Evolutionary conservation across 2,329 filamentous ascomycete species (phyloP), one percentile per base, ranked within the genome.

Genomic region (Microcyclosporella mali): DNA sequence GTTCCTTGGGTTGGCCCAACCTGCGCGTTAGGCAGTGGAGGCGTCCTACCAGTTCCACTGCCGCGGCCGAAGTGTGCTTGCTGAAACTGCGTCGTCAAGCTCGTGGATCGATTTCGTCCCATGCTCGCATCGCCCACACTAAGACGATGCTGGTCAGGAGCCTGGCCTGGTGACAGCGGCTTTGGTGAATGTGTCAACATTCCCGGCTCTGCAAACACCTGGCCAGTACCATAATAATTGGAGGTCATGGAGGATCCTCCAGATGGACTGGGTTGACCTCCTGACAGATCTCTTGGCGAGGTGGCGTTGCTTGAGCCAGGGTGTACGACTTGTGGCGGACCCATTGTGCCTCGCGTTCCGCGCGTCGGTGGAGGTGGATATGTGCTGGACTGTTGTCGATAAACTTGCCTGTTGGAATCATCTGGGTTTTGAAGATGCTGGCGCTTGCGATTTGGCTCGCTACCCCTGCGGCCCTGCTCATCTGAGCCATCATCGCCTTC

Each of bases 151-250:
- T 66, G 60, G 47, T 73, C 69, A 21, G 44, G 46, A 50, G 71
- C 68, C 44, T 71, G 71, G 14, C 74, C 74, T n/a, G 84, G 84
- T 47, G 82, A 88, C 31, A 94, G 71, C 3, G 88, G 84, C 60
- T 89, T 94, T 0, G 88, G 88, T 52, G 86, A 94, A 64, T 95
- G 88, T 2, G 85, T 92, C 70, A 94, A 85, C 41, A 68, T 67
- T 40, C 78, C 76, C 51, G 56, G 57, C 37, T 88, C 81, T 7
- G 80, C 76, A 60, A 87, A 94, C 51, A 88, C 75, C 14, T 75
- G 76, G 35, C 70, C 70, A 42, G 44, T 50, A 4, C 50, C 63
- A 42, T 60, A 59, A 41, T 58, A 61, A 18, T 53, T 43, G 7
- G 52, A 45, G 17, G 42, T 45, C 38, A 51, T 41, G n/a, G 48